A percentile compares a stretch with the other conserved stretches of the same genome.
Conservation (phyloP, 75 land plant species). For the Sequoia sempervirens region DNA sequence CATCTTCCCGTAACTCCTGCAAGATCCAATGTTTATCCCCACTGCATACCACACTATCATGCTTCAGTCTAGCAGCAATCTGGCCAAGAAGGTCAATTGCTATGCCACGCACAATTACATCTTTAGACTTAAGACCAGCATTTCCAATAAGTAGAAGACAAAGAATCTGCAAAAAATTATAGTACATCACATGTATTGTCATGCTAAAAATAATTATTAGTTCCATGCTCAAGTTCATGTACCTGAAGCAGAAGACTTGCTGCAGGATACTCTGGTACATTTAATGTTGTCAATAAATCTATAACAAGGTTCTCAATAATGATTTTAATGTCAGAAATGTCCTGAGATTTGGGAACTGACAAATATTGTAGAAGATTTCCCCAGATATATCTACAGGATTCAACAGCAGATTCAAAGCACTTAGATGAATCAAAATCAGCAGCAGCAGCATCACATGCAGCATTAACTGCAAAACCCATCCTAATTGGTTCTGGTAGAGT, state of each 20-base stretch:
- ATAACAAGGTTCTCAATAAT: constrained; percentile 78
- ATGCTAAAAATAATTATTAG: not conserved
- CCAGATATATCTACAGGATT: constrained; percentile 79
- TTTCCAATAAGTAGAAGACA: constrained; percentile 86
- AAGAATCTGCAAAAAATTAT: constrained; percentile 71
- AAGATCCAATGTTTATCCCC: constrained; percentile 74
- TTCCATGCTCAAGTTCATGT: not conserved
- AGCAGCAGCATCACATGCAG: constrained; percentile 23
- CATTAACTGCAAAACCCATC: constrained; percentile 1
- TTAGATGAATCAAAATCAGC: constrained; percentile 33
- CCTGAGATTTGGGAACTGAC: constrained; percentile 67
- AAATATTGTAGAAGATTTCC: constrained; percentile 74
- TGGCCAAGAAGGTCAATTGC: constrained; percentile 94
- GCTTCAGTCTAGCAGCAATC: constrained; percentile 90
- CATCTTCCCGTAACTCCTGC: constrained; percentile 30
- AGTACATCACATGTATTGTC: constrained; percentile 2
- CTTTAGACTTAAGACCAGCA: constrained; percentile 87
- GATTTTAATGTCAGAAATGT: constrained; percentile 68
- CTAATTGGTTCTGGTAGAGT: constrained; percentile 39
- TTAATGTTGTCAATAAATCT: constrained; percentile 82
- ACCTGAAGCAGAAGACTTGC: constrained; percentile 89
- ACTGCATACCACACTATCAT: constrained; percentile 62
- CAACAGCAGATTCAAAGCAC: constrained; percentile 67
- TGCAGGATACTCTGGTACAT: constrained; percentile 96
- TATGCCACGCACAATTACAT: constrained; percentile 63